A percentile compares a stretch with the other conserved stretches of the same genome.
Conservation (phyloP, 768 basidiomycete genomes). For the Hygrocybe coccinea region DNA sequence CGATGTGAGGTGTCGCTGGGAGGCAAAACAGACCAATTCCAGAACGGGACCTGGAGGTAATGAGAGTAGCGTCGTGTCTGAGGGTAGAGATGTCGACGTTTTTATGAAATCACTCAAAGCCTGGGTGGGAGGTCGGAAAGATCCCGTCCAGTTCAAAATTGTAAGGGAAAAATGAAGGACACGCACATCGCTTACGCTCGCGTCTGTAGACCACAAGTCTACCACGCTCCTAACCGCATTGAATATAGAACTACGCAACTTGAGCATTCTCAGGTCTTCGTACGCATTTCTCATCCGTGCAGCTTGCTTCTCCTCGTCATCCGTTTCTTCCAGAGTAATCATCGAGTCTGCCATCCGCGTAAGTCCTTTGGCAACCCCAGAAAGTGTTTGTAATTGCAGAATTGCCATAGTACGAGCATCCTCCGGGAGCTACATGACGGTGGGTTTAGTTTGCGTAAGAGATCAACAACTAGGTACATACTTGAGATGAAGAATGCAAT, state of each 20-base stretch:
- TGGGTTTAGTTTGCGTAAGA: background rate
- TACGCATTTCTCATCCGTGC: slow-evolving; percentile 57
- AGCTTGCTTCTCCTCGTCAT: slow-evolving; percentile 45
- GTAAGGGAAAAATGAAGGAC: slow-evolving; percentile 2
- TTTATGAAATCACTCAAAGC: slow-evolving; percentile 79
- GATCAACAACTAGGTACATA: slow-evolving; percentile 25
- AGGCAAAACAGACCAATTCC: slow-evolving; percentile 70
- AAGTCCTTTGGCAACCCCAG: slow-evolving; percentile 83
- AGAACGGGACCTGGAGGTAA: slow-evolving; percentile 77
- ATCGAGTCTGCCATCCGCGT: slow-evolving; percentile 71
- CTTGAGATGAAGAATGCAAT: slow-evolving; percentile 50
- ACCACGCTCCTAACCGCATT: slow-evolving; percentile 54
- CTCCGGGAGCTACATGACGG: slow-evolving; percentile 53
- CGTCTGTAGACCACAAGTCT: slow-evolving; percentile 76
- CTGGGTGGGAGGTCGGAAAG: slow-evolving; percentile 32
- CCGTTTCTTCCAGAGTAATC: slow-evolving; percentile 52
- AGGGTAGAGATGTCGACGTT: slow-evolving; percentile 76
- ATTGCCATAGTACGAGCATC: slow-evolving; percentile 64
- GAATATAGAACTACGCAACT: slow-evolving; percentile 64
- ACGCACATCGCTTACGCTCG: slow-evolving; percentile 70
- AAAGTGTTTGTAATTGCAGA: slow-evolving; percentile 71
- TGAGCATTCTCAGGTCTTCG: slow-evolving; percentile 56
- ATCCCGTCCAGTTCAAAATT: background rate
- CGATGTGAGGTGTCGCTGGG: slow-evolving; percentile 66
- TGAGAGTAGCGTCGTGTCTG: slow-evolving; percentile 73